These are phyloP conservation scores for Choanephora cucurbitarum DNA, from an alignment of 371 early-diverging fungal genomes.

Conservation along the genomic window DNA sequence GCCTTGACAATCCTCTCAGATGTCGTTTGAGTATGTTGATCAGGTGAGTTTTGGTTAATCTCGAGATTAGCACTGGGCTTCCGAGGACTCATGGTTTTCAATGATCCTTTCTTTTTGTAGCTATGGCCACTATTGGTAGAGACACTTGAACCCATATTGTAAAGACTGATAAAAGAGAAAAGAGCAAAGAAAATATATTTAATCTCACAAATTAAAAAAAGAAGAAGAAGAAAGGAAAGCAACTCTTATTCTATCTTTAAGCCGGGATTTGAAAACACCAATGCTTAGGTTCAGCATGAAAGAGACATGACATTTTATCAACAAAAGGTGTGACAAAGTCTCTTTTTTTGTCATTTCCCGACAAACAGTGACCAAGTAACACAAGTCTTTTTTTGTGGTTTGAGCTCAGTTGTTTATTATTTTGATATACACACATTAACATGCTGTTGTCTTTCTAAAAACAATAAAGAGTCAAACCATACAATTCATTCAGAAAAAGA, in stretches of 20 bases:
- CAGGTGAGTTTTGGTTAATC: slow-evolving; percentile 2
- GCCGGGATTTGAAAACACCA: neutral
- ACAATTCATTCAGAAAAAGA: too few species aligned
- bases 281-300: neutral
- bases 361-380: neutral
- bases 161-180: slow-evolving; percentile 1
- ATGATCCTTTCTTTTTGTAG: slow-evolving; percentile 6
- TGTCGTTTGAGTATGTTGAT: neutral
- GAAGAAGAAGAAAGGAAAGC: neutral
- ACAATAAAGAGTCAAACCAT: too few species aligned
- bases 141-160: slow-evolving; percentile 15
- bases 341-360: neutral
- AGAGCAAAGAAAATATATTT: slow-evolving; percentile 6
- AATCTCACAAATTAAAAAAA: slow-evolving; percentile 2
- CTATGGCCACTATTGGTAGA: slow-evolving; percentile 7
- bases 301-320: neutral
- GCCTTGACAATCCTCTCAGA: slow-evolving; percentile 9
- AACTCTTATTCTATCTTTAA: neutral
- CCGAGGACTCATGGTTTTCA: neutral
- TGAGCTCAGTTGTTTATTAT: neutral
- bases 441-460: too few species aligned
- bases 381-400: neutral
- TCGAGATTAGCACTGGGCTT: neutral
- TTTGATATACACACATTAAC: neutral
- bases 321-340: neutral